A percentile compares a stretch with the other conserved stretches of the same genome.
Conservation (phyloP, 345 rosid species). For the Limnanthes douglasii region DNA sequence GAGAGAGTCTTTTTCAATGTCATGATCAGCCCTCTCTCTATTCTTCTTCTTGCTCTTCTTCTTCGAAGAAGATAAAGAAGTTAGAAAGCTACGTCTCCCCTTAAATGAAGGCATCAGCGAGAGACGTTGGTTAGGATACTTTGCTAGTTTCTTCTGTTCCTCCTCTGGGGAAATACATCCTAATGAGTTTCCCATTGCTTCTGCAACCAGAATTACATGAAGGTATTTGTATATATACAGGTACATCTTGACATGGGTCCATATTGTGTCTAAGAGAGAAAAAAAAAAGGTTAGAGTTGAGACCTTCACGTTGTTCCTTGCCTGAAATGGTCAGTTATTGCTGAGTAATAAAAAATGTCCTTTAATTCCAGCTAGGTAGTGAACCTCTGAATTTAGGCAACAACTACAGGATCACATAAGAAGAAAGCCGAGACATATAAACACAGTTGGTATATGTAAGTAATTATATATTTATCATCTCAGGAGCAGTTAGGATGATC, state of each 20-base stretch:
- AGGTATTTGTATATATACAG: slow-evolving; percentile 5
- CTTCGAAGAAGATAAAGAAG: slow-evolving; percentile 16
- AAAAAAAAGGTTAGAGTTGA: slow-evolving; percentile 17
- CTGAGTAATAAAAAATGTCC: too few relatives aligned
- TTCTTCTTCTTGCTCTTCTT: slow-evolving; percentile 16
- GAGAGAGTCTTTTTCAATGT: slow-evolving; percentile 28
- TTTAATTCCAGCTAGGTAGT: too few relatives aligned
- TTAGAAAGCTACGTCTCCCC: slow-evolving; percentile 12
- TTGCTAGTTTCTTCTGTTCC: slow-evolving; percentile 13
- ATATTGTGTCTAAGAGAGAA: slow-evolving; percentile 3
- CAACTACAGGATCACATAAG: too few relatives aligned
- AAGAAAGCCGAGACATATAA: too few relatives aligned
- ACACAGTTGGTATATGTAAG: too few relatives aligned
- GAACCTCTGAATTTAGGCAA: too few relatives aligned
- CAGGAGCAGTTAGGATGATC: too few relatives aligned
- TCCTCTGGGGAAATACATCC: slow-evolving; percentile 21
- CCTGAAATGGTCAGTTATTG: too few relatives aligned
- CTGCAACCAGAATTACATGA: slow-evolving; percentile 8
- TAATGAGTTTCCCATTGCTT: slow-evolving; percentile 18
- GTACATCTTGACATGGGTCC: slow-evolving; percentile 17
- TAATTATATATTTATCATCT: too few relatives aligned
- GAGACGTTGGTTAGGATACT: slow-evolving; percentile 6
- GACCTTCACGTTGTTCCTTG: slow-evolving; percentile 23
- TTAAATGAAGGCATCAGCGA: slow-evolving; percentile 18
- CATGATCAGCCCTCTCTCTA: slow-evolving; percentile 16